Conservation (phyloP, 2,329 filamentous ascomycete species). For the Fusarium hainanense region DNA sequence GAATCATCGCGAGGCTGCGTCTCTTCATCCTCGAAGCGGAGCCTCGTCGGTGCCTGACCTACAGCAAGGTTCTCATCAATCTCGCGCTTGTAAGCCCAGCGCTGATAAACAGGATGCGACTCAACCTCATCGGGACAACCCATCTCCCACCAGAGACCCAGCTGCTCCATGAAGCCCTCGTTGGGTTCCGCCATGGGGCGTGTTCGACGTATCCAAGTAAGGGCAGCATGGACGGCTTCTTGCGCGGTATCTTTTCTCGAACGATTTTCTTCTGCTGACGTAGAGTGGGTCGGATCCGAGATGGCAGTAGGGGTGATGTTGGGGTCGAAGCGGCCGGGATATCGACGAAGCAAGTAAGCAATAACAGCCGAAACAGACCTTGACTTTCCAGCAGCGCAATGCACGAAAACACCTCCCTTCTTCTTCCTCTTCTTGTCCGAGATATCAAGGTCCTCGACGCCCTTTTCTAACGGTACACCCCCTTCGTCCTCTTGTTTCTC, state of each 20-base stretch:
- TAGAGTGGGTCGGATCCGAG: slow-evolving; percentile 29
- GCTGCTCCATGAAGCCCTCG: slow-evolving; percentile 88
- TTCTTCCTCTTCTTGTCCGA: slow-evolving; percentile 30
- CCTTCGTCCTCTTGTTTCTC: slow-evolving; percentile 26
- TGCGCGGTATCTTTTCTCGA: slow-evolving; percentile 52
- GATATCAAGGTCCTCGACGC: slow-evolving; percentile 28
- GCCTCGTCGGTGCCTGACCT: slow-evolving; percentile 82
- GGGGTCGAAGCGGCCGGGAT: slow-evolving; percentile 63
- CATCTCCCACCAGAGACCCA: slow-evolving; percentile 90
- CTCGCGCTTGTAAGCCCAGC: slow-evolving; percentile 69
- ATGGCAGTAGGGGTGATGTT: slow-evolving; percentile 49
- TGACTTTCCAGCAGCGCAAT: slow-evolving; percentile 95
- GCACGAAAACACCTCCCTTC: slow-evolving; percentile 63
- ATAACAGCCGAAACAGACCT: slow-evolving; percentile 86
- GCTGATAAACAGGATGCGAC: slow-evolving; percentile 80
- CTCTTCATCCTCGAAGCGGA: slow-evolving; percentile 84
- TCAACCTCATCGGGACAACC: slow-evolving; percentile 76
- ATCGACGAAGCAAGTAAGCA: slow-evolving; percentile 83
- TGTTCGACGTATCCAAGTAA: slow-evolving; percentile 74
- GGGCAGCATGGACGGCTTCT: slow-evolving; percentile 68
- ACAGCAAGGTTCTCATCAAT: slow-evolving; percentile 71
- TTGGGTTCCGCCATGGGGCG: slow-evolving; percentile 90
- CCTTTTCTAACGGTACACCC: slow-evolving; percentile 38
- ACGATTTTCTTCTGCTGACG: slow-evolving; percentile 30
- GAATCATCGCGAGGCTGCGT: slow-evolving; percentile 52